These are phyloP conservation scores for Psophocarpus tetragonolobus DNA, from an alignment of 306 rosid species.

Conservation along the genomic window DNA sequence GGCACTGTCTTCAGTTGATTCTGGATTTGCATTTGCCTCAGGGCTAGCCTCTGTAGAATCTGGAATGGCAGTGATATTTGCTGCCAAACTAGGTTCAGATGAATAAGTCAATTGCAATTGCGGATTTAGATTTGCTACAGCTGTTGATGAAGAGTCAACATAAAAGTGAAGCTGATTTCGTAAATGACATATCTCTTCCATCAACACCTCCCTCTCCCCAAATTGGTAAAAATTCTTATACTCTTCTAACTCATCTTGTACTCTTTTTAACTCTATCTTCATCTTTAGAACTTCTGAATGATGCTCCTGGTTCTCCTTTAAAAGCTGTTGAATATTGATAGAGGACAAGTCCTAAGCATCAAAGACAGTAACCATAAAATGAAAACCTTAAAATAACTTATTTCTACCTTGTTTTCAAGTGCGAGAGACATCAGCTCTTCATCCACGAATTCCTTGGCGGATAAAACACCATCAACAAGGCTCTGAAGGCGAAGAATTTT, in stretches of 20 bases:
- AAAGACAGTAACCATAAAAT: not conserved
- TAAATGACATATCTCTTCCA: conserved; percentile 83
- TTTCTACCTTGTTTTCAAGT: conserved; percentile 66
- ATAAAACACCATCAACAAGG: conserved; percentile 82
- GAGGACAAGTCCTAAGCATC: conserved; percentile 27
- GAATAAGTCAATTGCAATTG: conserved; percentile 55
- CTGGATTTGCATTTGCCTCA: conserved; percentile 53
- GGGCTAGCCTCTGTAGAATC: conserved; percentile 47
- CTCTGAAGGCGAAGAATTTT: conserved; percentile 75
- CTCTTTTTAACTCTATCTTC: conserved; percentile 70
- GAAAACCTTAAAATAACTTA: conserved; percentile 26
- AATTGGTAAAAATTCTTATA: conserved; percentile 63
- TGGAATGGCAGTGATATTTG: conserved; percentile 52
- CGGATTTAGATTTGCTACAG: conserved; percentile 48
- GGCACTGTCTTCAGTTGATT: conserved; percentile 49
- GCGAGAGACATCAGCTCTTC: conserved; percentile 67
- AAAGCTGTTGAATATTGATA: conserved; percentile 57
- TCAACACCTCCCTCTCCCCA: conserved; percentile 85
- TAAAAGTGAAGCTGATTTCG: conserved; percentile 82
- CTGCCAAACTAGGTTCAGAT: conserved; percentile 45
- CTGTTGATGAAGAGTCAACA: conserved; percentile 56
- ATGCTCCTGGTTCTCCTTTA: conserved; percentile 80
- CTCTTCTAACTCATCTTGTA: conserved; percentile 66
- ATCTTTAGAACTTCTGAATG: conserved; percentile 78
- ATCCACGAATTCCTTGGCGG: conserved; percentile 76